Percentiles rank a stretch among this genome's conserved stretches.
Evolutionary conservation across 2,329 filamentous ascomycete species (phyloP).

Genomic region (Aaosphaeria pasadenensis): DNA sequence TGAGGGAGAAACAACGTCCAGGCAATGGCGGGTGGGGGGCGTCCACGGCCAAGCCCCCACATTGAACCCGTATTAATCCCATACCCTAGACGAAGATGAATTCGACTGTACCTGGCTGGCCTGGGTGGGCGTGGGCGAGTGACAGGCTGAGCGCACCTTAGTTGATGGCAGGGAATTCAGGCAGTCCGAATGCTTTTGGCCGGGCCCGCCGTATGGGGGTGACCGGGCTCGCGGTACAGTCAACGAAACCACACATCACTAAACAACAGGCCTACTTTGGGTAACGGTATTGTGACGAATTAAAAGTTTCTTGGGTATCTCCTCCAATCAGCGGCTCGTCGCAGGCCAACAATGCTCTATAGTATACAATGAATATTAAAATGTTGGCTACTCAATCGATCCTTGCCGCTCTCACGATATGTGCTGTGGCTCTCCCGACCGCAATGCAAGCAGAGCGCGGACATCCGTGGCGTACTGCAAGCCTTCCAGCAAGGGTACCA

Average conservation of each 20-base stretch:
- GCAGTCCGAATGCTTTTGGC: conserved; percentile 3
- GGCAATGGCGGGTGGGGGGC: conserved; percentile 1
- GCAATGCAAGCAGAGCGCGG: conserved; percentile 79
- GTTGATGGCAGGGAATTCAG: conserved; percentile 1
- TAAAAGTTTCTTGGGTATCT: conserved; percentile 30
- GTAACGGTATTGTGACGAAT: not conserved
- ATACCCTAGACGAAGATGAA: too few relatives aligned
- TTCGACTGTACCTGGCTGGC: not conserved
- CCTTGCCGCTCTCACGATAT: conserved; percentile 9
- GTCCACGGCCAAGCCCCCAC: conserved; percentile 10
- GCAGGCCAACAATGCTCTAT: conserved; percentile 23
- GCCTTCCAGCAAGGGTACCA: conserved; percentile 89
- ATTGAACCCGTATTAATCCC: not conserved
- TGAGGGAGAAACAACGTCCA: not conserved
- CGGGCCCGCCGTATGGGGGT: conserved; percentile 9
- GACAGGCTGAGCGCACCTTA: conserved; percentile 3
- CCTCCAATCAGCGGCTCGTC: conserved; percentile 23
- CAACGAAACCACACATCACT: conserved; percentile 15
- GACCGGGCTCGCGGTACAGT: conserved; percentile 8
- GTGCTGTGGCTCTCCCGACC: conserved; percentile 69
- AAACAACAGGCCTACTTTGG: too few relatives aligned
- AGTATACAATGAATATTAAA: conserved; percentile 29
- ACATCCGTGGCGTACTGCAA: conserved; percentile 97
- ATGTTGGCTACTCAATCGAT: conserved; percentile 10
- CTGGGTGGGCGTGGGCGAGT: conserved; percentile 7